A percentile compares a stretch with the other conserved stretches of the same genome.
phyloP scores from a whole-genome alignment of 768 basidiomycete species.

The Podaxis sp. region DNA sequence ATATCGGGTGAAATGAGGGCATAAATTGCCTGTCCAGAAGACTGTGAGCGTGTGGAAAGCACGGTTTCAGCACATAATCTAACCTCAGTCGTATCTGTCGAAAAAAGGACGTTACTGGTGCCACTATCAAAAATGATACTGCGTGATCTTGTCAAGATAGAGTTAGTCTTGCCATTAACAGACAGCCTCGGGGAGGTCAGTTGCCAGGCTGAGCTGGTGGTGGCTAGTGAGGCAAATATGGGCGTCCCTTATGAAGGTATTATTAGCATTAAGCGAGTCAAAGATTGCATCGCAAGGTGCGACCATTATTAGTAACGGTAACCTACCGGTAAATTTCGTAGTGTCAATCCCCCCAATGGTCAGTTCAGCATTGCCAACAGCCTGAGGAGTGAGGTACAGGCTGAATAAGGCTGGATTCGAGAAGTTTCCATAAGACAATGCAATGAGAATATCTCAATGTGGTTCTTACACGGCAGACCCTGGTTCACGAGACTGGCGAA shows the following conservation, averaged over 20 bases:
- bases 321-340: conserved; percentile 44
- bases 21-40: conserved; percentile 43
- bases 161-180: conserved; percentile 50
- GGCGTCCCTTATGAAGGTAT: conserved; percentile 28
- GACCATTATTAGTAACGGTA: conserved; percentile 7
- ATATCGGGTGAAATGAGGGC: conserved; percentile 56
- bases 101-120: conserved; percentile 51
- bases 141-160: conserved; percentile 32
- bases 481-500: conserved; percentile 42
- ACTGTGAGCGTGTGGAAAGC: conserved; percentile 8
- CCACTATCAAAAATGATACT: conserved; percentile 55
- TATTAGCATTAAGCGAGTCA: conserved; percentile 1
- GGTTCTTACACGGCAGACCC: conserved; percentile 43
- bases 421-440: conserved; percentile 1
- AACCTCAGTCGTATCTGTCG: conserved; percentile 44
- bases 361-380: conserved; percentile 46
- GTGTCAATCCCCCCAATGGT: conserved; percentile 50
- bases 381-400: conserved; percentile 42
- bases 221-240: conserved; percentile 37
- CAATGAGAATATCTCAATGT: neutral
- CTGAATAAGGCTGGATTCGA: conserved; percentile 41
- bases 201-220: conserved; percentile 37
- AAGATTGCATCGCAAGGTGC: neutral
- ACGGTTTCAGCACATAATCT: conserved; percentile 5
- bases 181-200: conserved; percentile 39